Conservation (phyloP, 768 basidiomycete species). For the Termitomyces eurrhizus region DNA sequence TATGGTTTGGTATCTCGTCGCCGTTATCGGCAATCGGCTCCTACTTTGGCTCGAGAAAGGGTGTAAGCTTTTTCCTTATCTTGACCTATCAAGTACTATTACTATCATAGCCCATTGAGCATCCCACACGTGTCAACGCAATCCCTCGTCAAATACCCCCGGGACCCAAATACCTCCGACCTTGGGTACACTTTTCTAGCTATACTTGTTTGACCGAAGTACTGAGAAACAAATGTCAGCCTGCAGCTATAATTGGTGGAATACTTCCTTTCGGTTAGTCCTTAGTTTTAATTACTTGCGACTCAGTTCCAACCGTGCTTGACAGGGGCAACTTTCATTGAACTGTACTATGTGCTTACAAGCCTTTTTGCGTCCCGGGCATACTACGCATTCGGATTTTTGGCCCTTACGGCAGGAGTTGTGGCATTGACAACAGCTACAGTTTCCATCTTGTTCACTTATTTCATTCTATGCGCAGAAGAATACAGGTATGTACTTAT, state of each 20-base stretch:
- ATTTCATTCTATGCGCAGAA: conserved; percentile 91
- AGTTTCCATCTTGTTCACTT: conserved; percentile 82
- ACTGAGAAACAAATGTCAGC: conserved; percentile 28
- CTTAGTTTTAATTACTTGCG: background rate
- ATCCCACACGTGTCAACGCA: conserved; percentile 86
- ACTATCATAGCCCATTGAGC: conserved; percentile 53
- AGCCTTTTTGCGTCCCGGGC: conserved; percentile 88
- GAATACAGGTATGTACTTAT: conserved; percentile 69
- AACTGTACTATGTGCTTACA: conserved; percentile 89
- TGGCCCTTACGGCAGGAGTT: conserved; percentile 81
- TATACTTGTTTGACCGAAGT: background rate
- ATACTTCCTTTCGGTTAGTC: conserved; percentile 82
- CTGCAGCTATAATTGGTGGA: conserved; percentile 78
- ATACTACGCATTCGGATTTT: conserved; percentile 96
- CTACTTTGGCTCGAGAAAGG: conserved; percentile 83
- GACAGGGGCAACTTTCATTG: conserved; percentile 91
- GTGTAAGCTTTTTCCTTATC: conserved; percentile 44
- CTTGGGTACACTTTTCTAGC: conserved; percentile 52
- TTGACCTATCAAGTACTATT: background rate
- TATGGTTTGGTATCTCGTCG: conserved; percentile 95
- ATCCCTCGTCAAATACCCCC: conserved; percentile 98
- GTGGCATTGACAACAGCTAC: conserved; percentile 88
- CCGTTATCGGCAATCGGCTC: conserved; percentile 85
- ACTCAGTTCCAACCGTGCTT: background rate
- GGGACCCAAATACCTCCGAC: conserved; percentile 75